phyloP scores from a whole-genome alignment of 2,329 filamentous ascomycete genomes.

The Cercospora sesami region DNA sequence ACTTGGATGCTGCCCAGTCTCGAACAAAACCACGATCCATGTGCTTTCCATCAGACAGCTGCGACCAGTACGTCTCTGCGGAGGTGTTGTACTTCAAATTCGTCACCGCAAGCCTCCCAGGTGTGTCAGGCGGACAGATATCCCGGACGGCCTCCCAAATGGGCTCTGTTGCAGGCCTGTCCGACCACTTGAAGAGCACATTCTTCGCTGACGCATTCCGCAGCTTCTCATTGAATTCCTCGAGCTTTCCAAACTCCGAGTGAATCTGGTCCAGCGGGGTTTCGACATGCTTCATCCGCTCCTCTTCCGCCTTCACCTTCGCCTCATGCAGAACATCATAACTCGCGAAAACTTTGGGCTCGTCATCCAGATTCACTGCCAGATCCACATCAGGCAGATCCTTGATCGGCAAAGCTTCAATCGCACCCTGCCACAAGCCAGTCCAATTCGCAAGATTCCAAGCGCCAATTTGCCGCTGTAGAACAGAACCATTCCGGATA shows the following conservation, averaged over 20 bases:
- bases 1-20: background rate
- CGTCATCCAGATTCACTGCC: conserved; percentile 45
- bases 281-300: background rate
- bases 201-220: background rate
- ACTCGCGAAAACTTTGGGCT: conserved; percentile 45
- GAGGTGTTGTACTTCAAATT: background rate
- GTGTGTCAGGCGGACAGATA: background rate
- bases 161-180: background rate
- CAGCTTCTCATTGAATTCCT: background rate
- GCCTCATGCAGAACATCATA: conserved; percentile 31
- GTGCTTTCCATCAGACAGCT: background rate
- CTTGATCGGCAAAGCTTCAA: background rate
- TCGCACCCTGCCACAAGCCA: background rate
- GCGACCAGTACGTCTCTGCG: background rate
- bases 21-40: background rate
- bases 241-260: background rate
- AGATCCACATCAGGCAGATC: conserved; percentile 28
- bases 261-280: background rate
- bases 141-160: background rate
- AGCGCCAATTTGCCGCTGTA: background rate
- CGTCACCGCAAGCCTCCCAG: background rate
- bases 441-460: background rate
- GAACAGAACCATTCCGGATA: background rate
- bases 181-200: background rate
- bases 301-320: background rate